Conservation (phyloP, 2,329 filamentous ascomycete species). For the Arthrobotrys megalospora region DNA sequence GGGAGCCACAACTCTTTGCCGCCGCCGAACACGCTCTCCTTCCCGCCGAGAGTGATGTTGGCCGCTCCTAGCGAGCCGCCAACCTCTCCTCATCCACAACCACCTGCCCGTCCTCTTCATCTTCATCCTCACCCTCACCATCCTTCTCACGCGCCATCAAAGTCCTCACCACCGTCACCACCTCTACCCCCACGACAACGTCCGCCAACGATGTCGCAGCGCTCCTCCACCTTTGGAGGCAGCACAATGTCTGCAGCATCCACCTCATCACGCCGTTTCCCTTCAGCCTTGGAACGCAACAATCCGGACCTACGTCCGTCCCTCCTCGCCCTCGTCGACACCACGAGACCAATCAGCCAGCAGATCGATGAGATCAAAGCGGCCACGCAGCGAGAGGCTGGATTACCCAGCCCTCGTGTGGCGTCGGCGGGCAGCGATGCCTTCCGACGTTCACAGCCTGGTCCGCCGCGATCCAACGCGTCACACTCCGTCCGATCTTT, state of each 20-base stretch:
- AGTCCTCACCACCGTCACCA: conserved; percentile 22
- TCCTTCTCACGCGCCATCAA: conserved; percentile 13
- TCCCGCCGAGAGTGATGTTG: too few relatives aligned
- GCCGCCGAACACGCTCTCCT: too few relatives aligned
- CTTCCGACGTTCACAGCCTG: conserved; percentile 30
- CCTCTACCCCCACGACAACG: conserved; percentile 9
- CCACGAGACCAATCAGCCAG: conserved; percentile 45
- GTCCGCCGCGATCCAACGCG: conserved; percentile 46
- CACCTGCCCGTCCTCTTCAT: not conserved
- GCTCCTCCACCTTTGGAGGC: conserved; percentile 29
- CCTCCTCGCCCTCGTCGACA: conserved; percentile 49
- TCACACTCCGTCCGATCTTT: conserved; percentile 41
- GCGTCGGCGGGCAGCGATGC: conserved; percentile 10
- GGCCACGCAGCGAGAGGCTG: conserved; percentile 25
- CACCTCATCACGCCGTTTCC: conserved; percentile 13
- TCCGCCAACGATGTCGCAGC: conserved; percentile 25
- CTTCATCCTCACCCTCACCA: not conserved
- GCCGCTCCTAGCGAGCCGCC: not conserved
- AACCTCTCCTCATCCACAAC: not conserved
- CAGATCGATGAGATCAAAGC: conserved; percentile 52
- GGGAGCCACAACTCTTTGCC: too few relatives aligned
- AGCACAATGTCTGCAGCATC: conserved; percentile 34
- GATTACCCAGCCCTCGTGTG: conserved; percentile 6
- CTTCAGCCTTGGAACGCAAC: conserved; percentile 48
- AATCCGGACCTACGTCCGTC: conserved; percentile 53